phyloP scores from a whole-genome alignment of 805 yeast species.

The Sugiyamaella qingdaonensis region DNA sequence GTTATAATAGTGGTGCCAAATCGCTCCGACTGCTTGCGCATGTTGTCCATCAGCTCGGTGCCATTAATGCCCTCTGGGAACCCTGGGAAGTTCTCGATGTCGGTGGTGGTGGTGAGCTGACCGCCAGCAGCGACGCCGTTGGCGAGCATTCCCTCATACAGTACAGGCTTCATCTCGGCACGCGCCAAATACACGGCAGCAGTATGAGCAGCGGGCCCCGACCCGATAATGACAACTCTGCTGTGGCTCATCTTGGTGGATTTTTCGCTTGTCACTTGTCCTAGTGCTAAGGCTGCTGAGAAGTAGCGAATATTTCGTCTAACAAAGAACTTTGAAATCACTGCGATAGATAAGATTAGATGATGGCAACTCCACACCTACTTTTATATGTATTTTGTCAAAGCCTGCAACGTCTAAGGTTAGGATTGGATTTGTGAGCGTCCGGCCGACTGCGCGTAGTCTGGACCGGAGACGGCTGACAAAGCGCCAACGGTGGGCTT shows the following conservation, averaged over 20 bases:
- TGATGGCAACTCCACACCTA: background rate
- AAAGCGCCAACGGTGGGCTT: background rate
- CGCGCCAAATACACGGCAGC: constrained; percentile 96
- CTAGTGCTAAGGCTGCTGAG: background rate
- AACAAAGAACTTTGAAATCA: background rate
- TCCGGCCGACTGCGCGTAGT: background rate
- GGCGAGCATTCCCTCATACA: constrained; percentile 95
- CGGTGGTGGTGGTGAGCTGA: constrained; percentile 97
- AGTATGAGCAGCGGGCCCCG: constrained; percentile 99
- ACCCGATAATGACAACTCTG: constrained; percentile 51
- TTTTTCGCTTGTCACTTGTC: constrained; percentile 2
- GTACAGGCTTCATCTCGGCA: constrained; percentile 90
- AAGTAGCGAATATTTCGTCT: background rate
- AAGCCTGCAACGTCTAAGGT: constrained; percentile 1
- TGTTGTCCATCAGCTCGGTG: constrained; percentile 81
- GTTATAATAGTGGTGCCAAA: constrained; percentile 95
- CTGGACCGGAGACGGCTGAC: constrained; percentile 2
- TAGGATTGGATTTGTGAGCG: background rate
- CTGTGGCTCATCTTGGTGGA: constrained; percentile 27
- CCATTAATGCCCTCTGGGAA: constrained; percentile 94
- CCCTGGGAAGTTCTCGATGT: constrained; percentile 98
- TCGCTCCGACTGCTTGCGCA: constrained; percentile 81
- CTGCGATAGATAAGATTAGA: constrained; percentile 4
- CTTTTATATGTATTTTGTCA: background rate
- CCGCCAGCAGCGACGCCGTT: constrained; percentile 99